Conservation (phyloP, 106 monocot genomes). For the Vanilla planifolia region DNA sequence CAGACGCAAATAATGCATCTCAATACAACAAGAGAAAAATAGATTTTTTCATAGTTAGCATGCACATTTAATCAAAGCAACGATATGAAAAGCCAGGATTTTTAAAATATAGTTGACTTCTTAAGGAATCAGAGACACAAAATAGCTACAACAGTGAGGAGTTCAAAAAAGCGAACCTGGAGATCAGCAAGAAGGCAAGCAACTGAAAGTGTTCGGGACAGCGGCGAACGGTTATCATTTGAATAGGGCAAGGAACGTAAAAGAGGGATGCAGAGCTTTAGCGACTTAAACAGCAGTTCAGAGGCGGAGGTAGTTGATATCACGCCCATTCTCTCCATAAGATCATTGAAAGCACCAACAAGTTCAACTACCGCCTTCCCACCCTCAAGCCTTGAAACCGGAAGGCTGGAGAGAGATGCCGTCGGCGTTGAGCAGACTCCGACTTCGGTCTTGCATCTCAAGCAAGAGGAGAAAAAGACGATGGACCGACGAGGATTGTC, state of each 20-base stretch:
- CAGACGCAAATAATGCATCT: no score
- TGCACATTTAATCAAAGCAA: no score
- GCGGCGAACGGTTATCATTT: slow-evolving; percentile 35
- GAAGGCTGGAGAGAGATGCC: background rate
- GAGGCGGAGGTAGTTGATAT: slow-evolving; percentile 51
- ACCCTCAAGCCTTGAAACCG: background rate
- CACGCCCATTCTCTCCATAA: slow-evolving; percentile 70
- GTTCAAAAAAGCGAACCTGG: slow-evolving; percentile 41
- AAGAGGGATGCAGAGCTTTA: slow-evolving; percentile 67
- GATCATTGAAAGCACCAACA: slow-evolving; percentile 70
- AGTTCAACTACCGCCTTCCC: slow-evolving; percentile 50
- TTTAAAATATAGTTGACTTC: no score
- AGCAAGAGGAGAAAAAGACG: background rate
- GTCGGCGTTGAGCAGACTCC: background rate
- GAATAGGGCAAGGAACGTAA: slow-evolving; percentile 36
- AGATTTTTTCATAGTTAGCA: no score
- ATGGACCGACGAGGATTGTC: background rate
- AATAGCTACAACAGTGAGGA: no score
- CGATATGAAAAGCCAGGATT: no score
- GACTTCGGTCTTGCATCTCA: background rate
- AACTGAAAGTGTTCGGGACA: slow-evolving; percentile 53
- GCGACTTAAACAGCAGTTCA: slow-evolving; percentile 48
- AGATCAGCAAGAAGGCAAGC: slow-evolving; percentile 72
- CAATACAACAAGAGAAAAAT: no score
- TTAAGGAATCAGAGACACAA: no score